Conservation (phyloP, 73 alveolate species). For the Paramecium octaurelia region DNA sequence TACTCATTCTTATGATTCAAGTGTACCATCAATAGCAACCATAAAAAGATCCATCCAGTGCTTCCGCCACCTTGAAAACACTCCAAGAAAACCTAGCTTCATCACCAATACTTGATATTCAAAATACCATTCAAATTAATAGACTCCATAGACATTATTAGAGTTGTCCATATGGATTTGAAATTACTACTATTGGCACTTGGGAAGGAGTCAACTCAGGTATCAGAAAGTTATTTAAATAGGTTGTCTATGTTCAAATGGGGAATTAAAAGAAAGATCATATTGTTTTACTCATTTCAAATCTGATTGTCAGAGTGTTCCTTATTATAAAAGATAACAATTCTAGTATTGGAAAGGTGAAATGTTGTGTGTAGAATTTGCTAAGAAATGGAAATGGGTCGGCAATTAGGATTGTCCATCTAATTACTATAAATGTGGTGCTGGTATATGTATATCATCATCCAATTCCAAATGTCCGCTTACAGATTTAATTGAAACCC, state of each 20-base stretch:
- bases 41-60: not conserved
- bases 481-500: not conserved
- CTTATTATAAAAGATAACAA: not conserved
- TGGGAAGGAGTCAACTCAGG: slow-evolving; percentile 49
- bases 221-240: not conserved
- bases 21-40: not conserved
- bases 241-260: slow-evolving; percentile 16
- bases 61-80: slow-evolving; percentile 24
- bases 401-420: slow-evolving; percentile 1
- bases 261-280: not conserved
- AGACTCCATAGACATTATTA: slow-evolving; percentile 4
- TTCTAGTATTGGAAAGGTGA: slow-evolving; percentile 8
- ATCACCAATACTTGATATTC: not conserved
- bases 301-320: slow-evolving; percentile 9
- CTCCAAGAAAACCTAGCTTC: not conserved
- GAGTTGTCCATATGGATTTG: slow-evolving; percentile 28
- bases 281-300: slow-evolving; percentile 35
- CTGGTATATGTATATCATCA: not conserved
- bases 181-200: not conserved
- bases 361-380: not conserved
- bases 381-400: slow-evolving; percentile 9
- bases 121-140: not conserved
- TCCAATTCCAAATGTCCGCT: not conserved
- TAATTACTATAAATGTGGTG: not conserved
- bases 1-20: not conserved